These are phyloP conservation scores for Dothistroma septosporum DNA, from an alignment of 2,329 filamentous ascomycete species.

Conservation along the genomic window DNA sequence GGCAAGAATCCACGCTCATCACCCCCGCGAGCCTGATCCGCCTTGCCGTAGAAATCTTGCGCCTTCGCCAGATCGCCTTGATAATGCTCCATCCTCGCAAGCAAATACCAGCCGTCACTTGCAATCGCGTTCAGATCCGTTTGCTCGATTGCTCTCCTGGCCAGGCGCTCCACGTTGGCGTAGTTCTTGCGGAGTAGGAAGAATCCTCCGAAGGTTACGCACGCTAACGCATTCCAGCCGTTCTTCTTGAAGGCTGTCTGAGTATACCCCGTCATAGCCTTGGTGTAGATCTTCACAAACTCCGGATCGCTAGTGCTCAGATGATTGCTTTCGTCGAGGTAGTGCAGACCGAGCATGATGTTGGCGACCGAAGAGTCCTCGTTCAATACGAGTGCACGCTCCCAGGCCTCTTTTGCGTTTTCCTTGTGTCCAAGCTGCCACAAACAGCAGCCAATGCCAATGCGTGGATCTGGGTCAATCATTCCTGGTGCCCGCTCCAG, in stretches of 20 bases:
- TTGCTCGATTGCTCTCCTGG: constrained; percentile 88
- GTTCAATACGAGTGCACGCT: constrained; percentile 75
- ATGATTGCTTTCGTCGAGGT: constrained; percentile 79
- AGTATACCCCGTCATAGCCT: constrained; percentile 90
- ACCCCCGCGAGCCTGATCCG: constrained; percentile 87
- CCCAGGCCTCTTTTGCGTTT: constrained; percentile 86
- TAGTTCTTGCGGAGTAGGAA: constrained; percentile 80
- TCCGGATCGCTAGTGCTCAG: constrained; percentile 78
- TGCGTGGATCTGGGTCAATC: constrained; percentile 87
- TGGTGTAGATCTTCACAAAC: constrained; percentile 82
- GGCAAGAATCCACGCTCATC: constrained; percentile 87
- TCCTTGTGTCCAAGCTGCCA: constrained; percentile 96
- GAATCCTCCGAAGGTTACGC: constrained; percentile 83
- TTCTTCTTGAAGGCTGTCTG: constrained; percentile 92
- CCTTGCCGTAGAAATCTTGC: constrained; percentile 79
- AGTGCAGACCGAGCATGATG: constrained; percentile 83
- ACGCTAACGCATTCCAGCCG: constrained; percentile 84
- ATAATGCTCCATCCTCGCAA: constrained; percentile 87
- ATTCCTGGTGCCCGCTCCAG: constrained; percentile 80
- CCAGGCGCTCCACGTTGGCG: constrained; percentile 76
- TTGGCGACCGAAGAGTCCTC: constrained; percentile 85
- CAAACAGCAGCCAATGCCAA: constrained; percentile 93
- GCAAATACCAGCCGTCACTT: constrained; percentile 94
- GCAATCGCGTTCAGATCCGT: constrained; percentile 96
- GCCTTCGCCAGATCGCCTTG: constrained; percentile 70